Base-by-base conservation (phyloP, 768 basidiomycete species). In the Hemileccinum impolitum region DNA sequence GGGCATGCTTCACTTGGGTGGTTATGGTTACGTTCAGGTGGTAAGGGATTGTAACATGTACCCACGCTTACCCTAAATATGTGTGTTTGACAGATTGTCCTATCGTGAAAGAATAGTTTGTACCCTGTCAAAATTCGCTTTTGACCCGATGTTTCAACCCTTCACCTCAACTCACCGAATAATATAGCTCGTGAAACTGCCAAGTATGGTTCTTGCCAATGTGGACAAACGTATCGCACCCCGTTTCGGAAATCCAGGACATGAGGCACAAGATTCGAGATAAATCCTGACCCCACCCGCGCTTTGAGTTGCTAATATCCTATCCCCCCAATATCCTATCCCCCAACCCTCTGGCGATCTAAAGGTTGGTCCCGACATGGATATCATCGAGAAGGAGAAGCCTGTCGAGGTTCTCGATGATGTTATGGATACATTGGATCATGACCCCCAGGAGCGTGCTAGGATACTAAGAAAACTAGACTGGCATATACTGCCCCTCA, bases 381-480 rank as follows among this genome's bases (percentile, higher is more conserved):
- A 42, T 17, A n/a, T 17, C 17, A 7, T 39, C 15, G 18, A 15
- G 34, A 46, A 47, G 10, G 51, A 50, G 32, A 52, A 49, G 25
- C 44, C 19, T 8, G 3, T 32, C 25, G 31, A 31, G 10, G 15
- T 11, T 11, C 11, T 13, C 15, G 10, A 28, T 13, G 12, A 26
- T 25, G 21, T 3, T 17, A 14, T 2, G 14, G 40, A 42, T 35
- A 18, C 9, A 5, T 18, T 37, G 39, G 45, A 41, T 31, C 8
- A 47, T 19, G 19, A 31, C 21, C 31, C 51, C 21, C 31, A 37
- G 37, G 57, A 60, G 18, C 54, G 47, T 15, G 41, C 49, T 1
- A 53, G 56, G 47, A 44, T 58, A 30, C 47, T 75, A 39, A 63
- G 70, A 34, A 75, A 75, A 55, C 58, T 75, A 26, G 74, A 75